A percentile compares a stretch with the other conserved stretches of the same genome.
These are phyloP conservation scores for Daedalea quercina DNA, from an alignment of 768 basidiomycete genomes.

Conservation along the genomic window DNA sequence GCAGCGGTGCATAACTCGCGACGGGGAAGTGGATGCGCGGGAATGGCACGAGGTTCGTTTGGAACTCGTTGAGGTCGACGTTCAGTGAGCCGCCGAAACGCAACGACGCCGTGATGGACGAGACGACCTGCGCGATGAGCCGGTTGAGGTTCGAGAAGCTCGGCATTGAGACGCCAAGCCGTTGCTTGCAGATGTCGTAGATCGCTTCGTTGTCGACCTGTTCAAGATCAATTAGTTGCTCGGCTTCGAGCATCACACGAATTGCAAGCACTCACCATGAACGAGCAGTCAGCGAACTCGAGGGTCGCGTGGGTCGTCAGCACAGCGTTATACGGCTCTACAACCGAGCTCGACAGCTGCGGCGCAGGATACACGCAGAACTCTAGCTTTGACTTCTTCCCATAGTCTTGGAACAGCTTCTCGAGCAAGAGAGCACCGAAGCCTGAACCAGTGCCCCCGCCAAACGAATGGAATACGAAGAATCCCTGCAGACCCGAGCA, in stretches of 20 bases:
- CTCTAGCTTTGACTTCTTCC: slow-evolving; percentile 98
- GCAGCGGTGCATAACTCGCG: slow-evolving; percentile 90
- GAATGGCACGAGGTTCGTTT: slow-evolving; percentile 98
- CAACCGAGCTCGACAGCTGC: slow-evolving; percentile 88
- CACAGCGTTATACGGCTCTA: slow-evolving; percentile 97
- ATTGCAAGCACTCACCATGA: slow-evolving; percentile 62
- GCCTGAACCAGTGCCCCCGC: slow-evolving; percentile 97
- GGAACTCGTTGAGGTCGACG: slow-evolving; percentile 97
- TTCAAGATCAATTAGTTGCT: not conserved
- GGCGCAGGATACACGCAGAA: slow-evolving; percentile 97
- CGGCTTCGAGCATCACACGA: not conserved
- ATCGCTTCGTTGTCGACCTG: slow-evolving; percentile 99
- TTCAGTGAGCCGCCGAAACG: slow-evolving; percentile 97
- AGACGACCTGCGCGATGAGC: slow-evolving; percentile 97
- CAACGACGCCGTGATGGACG: slow-evolving; percentile 93
- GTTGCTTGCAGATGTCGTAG: slow-evolving; percentile 99
- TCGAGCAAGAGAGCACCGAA: slow-evolving; percentile 96
- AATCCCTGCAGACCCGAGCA: slow-evolving; percentile 97
- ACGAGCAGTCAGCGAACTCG: slow-evolving; percentile 98
- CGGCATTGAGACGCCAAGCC: slow-evolving; percentile 76
- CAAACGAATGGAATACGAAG: slow-evolving; percentile 99
- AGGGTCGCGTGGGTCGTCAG: slow-evolving; percentile 97
- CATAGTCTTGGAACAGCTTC: slow-evolving; percentile 93
- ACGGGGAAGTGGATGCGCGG: slow-evolving; percentile 98
- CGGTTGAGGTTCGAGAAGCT: slow-evolving; percentile 94